Percentiles rank a stretch among this genome's conserved stretches.
Conservation (phyloP, 2,329 filamentous ascomycete species). For the Pseudopyrenochaeta lycopersici region DNA sequence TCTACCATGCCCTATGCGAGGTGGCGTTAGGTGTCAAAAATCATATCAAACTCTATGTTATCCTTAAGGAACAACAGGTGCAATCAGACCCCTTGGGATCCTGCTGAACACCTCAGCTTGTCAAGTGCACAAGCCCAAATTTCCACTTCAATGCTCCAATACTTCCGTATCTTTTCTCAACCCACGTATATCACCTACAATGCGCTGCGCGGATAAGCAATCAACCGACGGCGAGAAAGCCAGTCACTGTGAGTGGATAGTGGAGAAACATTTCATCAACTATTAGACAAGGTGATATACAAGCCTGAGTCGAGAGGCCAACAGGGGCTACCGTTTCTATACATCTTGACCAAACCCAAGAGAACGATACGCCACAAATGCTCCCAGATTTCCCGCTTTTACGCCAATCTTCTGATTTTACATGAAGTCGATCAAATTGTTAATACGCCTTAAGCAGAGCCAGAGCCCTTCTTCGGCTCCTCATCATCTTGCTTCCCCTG, state of each 20-base stretch:
- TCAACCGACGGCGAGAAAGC: not conserved
- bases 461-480: slow-evolving; percentile 44
- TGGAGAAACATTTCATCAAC: not conserved
- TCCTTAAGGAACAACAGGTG: no score
- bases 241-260: not conserved
- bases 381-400: slow-evolving; percentile 26
- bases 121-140: no score
- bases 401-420: slow-evolving; percentile 22
- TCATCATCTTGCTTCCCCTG: slow-evolving; percentile 34
- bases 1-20: no score
- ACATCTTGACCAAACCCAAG: slow-evolving; percentile 20
- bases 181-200: no score
- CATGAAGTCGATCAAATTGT: slow-evolving; percentile 13
- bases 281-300: slow-evolving; percentile 29
- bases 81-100: no score
- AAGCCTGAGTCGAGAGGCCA: slow-evolving; percentile 48
- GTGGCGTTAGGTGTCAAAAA: no score
- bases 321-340: slow-evolving; percentile 27
- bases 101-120: no score
- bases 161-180: no score
- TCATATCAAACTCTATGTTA: no score
- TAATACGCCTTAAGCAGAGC: slow-evolving; percentile 30
- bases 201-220: no score
- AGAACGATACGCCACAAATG: slow-evolving; percentile 40
- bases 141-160: no score